These are phyloP conservation scores for Purpureocillium takamizusanense DNA, from an alignment of 2,329 filamentous ascomycete genomes.

Conservation along the genomic window DNA sequence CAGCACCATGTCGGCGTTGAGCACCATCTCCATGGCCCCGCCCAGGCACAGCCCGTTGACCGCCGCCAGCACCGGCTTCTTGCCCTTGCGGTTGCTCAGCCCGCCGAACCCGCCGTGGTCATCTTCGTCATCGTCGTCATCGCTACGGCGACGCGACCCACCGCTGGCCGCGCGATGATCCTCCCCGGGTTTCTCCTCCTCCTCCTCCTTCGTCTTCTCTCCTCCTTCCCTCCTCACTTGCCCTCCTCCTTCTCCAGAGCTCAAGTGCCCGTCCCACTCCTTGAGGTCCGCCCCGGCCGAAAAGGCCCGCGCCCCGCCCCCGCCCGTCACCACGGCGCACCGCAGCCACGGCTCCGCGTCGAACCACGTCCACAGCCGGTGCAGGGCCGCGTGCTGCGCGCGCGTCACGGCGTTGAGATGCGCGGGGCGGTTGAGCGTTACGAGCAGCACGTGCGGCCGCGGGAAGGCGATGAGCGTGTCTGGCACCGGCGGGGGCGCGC, in stretches of 20 bases:
- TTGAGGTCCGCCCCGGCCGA: constrained; percentile 61
- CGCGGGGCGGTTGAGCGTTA: constrained; percentile 49
- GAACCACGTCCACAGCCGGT: constrained; percentile 47
- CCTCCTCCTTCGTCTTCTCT: too few species aligned
- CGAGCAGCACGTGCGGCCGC: constrained; percentile 42
- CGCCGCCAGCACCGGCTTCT: constrained; percentile 68
- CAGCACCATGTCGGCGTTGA: constrained; percentile 65
- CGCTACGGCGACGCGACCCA: not conserved
- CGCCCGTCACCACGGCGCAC: constrained; percentile 55
- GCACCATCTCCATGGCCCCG: constrained; percentile 67
- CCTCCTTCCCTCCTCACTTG: too few species aligned
- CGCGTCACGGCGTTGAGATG: constrained; percentile 49
- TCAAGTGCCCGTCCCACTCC: constrained; percentile 46
- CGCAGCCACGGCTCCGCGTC: constrained; percentile 52
- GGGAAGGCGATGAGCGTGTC: constrained; percentile 41
- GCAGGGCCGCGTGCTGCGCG: constrained; percentile 38
- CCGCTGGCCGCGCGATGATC: constrained; percentile 22
- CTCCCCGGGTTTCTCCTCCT: too few species aligned
- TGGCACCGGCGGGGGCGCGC: constrained; percentile 30
- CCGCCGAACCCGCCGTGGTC: constrained; percentile 52
- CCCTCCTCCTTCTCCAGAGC: too few species aligned
- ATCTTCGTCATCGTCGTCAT: constrained; percentile 15
- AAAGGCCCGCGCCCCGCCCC: constrained; percentile 45
- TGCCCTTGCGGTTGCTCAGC: constrained; percentile 55
- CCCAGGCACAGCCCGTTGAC: constrained; percentile 69